Evolutionary conservation across 1,139 yeast genomes (phyloP).

Genomic region (Waltiozyma sp.): DNA sequence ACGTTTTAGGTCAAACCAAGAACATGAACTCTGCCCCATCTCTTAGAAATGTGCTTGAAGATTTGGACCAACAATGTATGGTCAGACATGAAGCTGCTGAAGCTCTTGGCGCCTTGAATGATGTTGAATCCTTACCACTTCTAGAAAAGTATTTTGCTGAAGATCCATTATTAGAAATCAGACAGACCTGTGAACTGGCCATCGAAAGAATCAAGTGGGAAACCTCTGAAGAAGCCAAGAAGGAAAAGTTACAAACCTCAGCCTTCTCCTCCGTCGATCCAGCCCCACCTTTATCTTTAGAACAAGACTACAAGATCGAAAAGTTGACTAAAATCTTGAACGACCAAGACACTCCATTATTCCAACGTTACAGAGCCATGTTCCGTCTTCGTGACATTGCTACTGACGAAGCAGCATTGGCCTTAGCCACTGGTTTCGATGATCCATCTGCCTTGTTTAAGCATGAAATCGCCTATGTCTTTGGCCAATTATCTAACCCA

Average conservation of each 20-base stretch:
- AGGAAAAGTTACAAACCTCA: slow-evolving; percentile 65
- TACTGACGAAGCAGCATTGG: slow-evolving; percentile 83
- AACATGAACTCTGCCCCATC: slow-evolving; percentile 68
- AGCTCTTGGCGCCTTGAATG: slow-evolving; percentile 94
- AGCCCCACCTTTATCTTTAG: slow-evolving; percentile 86
- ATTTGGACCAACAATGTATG: slow-evolving; percentile 72
- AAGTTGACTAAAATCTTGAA: slow-evolving; percentile 61
- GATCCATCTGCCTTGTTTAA: slow-evolving; percentile 91
- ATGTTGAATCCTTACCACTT: slow-evolving; percentile 57
- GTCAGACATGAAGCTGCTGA: slow-evolving; percentile 99
- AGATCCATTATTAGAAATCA: slow-evolving; percentile 79
- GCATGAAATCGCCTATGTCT: slow-evolving; percentile 96
- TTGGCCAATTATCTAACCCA: slow-evolving; percentile 94
- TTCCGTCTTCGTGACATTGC: slow-evolving; percentile 94
- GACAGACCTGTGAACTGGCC: slow-evolving; percentile 97
- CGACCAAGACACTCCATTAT: slow-evolving; percentile 67
- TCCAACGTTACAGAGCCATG: slow-evolving; percentile 97
- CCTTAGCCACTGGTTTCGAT: slow-evolving; percentile 79
- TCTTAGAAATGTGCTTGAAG: slow-evolving; percentile 60
- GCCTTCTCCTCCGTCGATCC: slow-evolving; percentile 88
- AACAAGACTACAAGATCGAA: slow-evolving; percentile 45
- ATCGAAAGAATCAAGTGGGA: slow-evolving; percentile 93
- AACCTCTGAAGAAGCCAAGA: slow-evolving; percentile 47
- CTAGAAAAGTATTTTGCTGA: slow-evolving; percentile 51
- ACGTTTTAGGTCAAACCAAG: slow-evolving; percentile 94